Evolutionary conservation across 305 asterid species (phyloP), one percentile per base, ranked within the genome.

Genomic region (Plantago lanceolata): DNA sequence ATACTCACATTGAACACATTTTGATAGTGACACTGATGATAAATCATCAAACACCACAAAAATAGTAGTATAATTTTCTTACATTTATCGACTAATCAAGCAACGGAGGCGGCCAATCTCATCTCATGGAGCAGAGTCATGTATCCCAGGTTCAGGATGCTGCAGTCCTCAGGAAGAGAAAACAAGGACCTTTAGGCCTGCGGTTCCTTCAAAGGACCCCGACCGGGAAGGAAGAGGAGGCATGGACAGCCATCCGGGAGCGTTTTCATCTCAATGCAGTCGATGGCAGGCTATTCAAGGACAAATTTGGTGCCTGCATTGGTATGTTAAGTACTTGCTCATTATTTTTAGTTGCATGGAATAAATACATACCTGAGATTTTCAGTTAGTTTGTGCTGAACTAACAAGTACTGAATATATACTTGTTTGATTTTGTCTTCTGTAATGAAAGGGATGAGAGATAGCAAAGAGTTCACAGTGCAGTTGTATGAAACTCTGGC

Each of bases 391-490:
- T n/a, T n/a, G n/a, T n/a, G n/a, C n/a, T n/a, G n/a, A n/a, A n/a
- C n/a, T n/a, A n/a, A n/a, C n/a, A n/a, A n/a, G n/a, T n/a, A n/a
- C n/a, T n/a, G n/a, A n/a, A n/a, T n/a, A n/a, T n/a, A n/a, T n/a
- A n/a, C n/a, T n/a, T n/a, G n/a, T n/a, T n/a, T n/a, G n/a, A n/a
- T n/a, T n/a, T n/a, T n/a, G n/a, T n/a, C n/a, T n/a, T n/a, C n/a
- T n/a, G n/a, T n/a, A n/a, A n/a, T n/a, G n/a, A n/a, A n/a, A 93
- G 97, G 99, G 48, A 81, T 93, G 96, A 87, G 90, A 69, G 96
- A 93, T 48, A 87, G 91, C 77, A 85, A 82, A 71, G 99, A 87
- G 47, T 93, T 93, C 48, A 88, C 97, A 0, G 94, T 61, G 16
- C 95, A 82, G 68, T 67, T 93, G 67, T 89, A 74, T 24, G 99